Evolutionary conservation across 768 basidiomycete species (phyloP).

Genomic region (Trichaptum fuscoviolaceum): DNA sequence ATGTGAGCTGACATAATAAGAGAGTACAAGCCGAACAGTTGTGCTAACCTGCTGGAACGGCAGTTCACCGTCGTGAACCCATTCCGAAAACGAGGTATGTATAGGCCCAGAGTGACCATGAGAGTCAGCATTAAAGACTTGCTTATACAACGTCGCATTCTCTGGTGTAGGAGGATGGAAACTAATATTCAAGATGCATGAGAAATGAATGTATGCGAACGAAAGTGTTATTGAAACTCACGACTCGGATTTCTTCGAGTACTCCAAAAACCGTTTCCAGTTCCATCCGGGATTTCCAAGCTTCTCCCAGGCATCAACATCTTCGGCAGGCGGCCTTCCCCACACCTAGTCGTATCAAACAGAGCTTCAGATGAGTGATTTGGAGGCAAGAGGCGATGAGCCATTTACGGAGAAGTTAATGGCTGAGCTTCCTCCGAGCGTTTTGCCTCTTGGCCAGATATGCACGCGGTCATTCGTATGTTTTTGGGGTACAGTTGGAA

Average conservation of each 20-base stretch:
- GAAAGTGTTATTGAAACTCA: neutral
- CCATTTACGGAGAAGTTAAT: conserved; percentile 33
- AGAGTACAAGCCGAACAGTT: neutral
- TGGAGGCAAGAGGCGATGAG: neutral
- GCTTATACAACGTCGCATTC: neutral
- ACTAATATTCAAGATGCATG: conserved; percentile 2
- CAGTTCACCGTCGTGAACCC: neutral
- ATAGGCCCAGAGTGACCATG: conserved; percentile 10
- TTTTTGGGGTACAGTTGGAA: conserved; percentile 2
- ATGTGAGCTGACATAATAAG: neutral
- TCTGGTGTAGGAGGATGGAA: conserved; percentile 8
- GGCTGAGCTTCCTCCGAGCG: conserved; percentile 36
- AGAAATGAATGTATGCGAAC: neutral
- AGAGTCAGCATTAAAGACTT: conserved; percentile 3
- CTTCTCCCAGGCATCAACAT: conserved; percentile 34
- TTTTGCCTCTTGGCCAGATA: conserved; percentile 20
- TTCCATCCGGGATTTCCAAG: conserved; percentile 57
- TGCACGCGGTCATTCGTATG: conserved; percentile 10
- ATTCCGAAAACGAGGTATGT: conserved; percentile 9
- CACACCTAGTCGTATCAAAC: neutral
- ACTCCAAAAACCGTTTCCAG: conserved; percentile 37
- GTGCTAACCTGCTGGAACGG: conserved; percentile 7
- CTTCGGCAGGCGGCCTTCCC: conserved; percentile 21
- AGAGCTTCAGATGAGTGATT: neutral
- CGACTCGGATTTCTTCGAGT: conserved; percentile 23